Base-by-base conservation (phyloP, 1,139 yeast genomes). In the Blastobotrys raffinosifermentans region DNA sequence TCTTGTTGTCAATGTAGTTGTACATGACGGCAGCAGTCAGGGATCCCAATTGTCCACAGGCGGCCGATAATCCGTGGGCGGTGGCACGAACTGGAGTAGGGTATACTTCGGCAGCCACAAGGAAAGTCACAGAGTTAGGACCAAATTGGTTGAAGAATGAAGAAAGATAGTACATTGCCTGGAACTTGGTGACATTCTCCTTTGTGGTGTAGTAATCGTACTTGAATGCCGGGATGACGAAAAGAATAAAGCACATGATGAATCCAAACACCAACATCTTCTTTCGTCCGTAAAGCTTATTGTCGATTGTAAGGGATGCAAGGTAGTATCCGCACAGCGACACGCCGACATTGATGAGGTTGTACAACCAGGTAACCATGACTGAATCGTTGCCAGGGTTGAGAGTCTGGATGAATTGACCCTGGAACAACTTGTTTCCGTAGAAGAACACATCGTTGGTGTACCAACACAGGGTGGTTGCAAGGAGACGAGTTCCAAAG, bases 1-100 rank as follows among this genome's bases (percentile, higher is more conserved):
- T 55, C 49, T 57, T 57, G 29, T 40, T 49, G 36, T 37, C 49
- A 40, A 60, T 57, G 53, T 61, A 61, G 51, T 59, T 60, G 56
- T 59, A 61, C 29, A 61, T 49, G 46, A 94, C 81, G 67, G 87
- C 93, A 26, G 97, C 97, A 67, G 91, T 77, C 51, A 91, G 85
- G 45, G 98, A 96, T 70, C 98, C 98, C 49, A 84, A 72, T 69
- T 91, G 91, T 74, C 98, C 98, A 36, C 78, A 63, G 38, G 96
- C 98, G 49, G 98, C 98, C 52, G 96, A 86, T 48, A 91, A 69
- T 73, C 98, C 98, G 61, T 91, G 98, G 38, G 97, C 96, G 51
- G 96, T 80, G 32, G 97, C 91, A 77, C 98, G 85, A 70, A 87
- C 87, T 67, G 94, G 77, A 36, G 98, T 91, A 60, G 98, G 98